Base-by-base conservation (phyloP, 2,329 filamentous ascomycete species). In the Mycosphaerella arachidis region DNA sequence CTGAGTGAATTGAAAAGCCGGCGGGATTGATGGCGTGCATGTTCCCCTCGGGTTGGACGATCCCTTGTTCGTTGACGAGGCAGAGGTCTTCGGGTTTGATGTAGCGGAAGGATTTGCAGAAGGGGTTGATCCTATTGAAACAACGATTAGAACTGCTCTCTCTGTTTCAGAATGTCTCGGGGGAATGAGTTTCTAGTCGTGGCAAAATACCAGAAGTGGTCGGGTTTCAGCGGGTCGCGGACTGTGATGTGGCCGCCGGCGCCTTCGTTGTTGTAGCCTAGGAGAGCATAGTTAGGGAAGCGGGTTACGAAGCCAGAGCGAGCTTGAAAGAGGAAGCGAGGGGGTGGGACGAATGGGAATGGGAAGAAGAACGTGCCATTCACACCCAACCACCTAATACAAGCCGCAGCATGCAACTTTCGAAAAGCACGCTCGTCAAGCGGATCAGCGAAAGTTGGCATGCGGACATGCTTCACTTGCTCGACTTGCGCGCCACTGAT, bases 81-180 rank as follows among this genome's bases (percentile, higher is more conserved):
- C 79, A 74, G 56, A 80, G 70, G 58, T 80, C 77, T 1, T 69
- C 72, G 6, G 71, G 72, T 33, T 69, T 76, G 20, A 80, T 68
- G 16, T 74, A 63, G 9, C 67, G 68, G 59, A 78, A 79, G 13
- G 75, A 70, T 7, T 73, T 63, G 24, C 68, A 70, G 60, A 78
- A 78, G 10, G 76, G 71, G 68, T 77, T 78, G 37, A 72, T 68
- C 71, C 24, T 24, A 24, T 24, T 24, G 3, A 24, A 1, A 24
- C 24, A 3, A 24, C 24, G 24, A 24, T 24, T 24, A 24, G 24
- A 24, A 24, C 24, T 24, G 24, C 24, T 24, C 24, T 24, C 24
- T 24, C 24, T 24, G 24, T 24, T 24, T 3, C 24, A 24, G 24
- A 24, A 24, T 24, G 24, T 24, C 24, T 24, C 24, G 3, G 24